These are phyloP conservation scores for Globisporangium viniferum DNA, from an alignment of 352 stramenopile species.

Conservation along the genomic window DNA sequence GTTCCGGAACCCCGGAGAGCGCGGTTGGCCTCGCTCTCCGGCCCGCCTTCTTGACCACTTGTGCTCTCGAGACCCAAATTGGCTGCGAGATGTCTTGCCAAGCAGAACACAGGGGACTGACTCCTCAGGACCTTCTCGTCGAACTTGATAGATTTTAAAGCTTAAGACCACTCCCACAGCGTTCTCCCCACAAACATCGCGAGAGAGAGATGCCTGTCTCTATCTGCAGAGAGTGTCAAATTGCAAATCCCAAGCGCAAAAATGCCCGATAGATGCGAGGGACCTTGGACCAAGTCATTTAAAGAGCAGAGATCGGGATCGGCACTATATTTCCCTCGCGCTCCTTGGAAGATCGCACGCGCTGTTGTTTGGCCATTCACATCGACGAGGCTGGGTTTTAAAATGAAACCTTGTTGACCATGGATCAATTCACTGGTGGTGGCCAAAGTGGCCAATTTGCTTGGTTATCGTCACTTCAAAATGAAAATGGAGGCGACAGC, in stretches of 20 bases:
- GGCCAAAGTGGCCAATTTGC: not conserved
- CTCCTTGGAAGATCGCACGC: too few species aligned
- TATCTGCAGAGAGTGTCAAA: not conserved
- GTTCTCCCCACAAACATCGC: not conserved
- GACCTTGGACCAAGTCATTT: not conserved
- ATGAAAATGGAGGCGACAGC: not conserved
- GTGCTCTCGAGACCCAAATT: too few species aligned
- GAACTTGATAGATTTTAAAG: too few species aligned
- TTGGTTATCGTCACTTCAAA: not conserved
- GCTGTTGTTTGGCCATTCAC: constrained; percentile 3
- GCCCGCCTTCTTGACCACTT: too few species aligned
- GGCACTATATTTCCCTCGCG: not conserved
- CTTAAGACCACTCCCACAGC: too few species aligned
- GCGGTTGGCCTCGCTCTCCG: too few species aligned
- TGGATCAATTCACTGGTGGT: not conserved
- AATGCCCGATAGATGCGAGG: not conserved
- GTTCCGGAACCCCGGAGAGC: too few species aligned
- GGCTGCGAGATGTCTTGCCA: too few species aligned
- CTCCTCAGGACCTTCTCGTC: too few species aligned
- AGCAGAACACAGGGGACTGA: too few species aligned
- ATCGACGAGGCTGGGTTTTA: not conserved
- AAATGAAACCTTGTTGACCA: too few species aligned
- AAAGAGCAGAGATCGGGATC: not conserved
- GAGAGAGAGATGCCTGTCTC: not conserved
- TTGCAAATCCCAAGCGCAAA: constrained; percentile 1